Base-by-base conservation (phyloP, 495 filamentous ascomycete species). In the Aspergillus saccharolyticus region DNA sequence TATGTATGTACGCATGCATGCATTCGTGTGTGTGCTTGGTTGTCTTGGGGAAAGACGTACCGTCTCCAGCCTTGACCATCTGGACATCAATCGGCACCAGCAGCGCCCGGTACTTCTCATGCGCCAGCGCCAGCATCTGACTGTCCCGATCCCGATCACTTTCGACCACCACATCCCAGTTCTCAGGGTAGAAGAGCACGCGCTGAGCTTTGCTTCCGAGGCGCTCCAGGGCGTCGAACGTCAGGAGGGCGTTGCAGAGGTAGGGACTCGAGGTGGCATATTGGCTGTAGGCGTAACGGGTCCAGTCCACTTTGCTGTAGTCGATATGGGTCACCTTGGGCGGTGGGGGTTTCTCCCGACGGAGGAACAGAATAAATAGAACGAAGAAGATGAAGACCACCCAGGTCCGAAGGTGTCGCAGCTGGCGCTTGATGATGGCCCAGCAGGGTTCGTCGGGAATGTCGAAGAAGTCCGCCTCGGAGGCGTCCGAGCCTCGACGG, bases 231-330 rank as follows among this genome's bases (percentile, higher is more conserved):
- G 79, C 74, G 61, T 87, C 86, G 58, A 91, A 85, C 6, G 91
- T 74, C 87, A 92, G 88, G 52, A 92, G 66, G 2, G 83, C 82
- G 64, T 90, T 90, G 71, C 89, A 92, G 3, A 92, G 78, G 66
- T 89, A 87, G 3, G 81, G 74, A 53, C 76, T 78, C 43, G 79
- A 80, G 15, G 87, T 89, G 18, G 85, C 89, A 71, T 90, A 92
- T 66, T 85, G 83, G 10, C 78, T 80, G 62, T 90, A 90, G 24
- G 88, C 88, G 59, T 77, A 87, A 28, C 73, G 76, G 18, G 81
- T 79, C 84, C 84, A 89, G 55, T 87, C 74, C 9, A 78, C 70
- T 46, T 59, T 60, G 51, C 74, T 68, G 54, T 73, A 77, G 46
- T 75, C 60, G 12, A 78, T 67, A 55, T 71, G 74, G 0, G 72